Conservation (phyloP, 164 flowering plant genomes). For the Vitis rotundifolia region DNA sequence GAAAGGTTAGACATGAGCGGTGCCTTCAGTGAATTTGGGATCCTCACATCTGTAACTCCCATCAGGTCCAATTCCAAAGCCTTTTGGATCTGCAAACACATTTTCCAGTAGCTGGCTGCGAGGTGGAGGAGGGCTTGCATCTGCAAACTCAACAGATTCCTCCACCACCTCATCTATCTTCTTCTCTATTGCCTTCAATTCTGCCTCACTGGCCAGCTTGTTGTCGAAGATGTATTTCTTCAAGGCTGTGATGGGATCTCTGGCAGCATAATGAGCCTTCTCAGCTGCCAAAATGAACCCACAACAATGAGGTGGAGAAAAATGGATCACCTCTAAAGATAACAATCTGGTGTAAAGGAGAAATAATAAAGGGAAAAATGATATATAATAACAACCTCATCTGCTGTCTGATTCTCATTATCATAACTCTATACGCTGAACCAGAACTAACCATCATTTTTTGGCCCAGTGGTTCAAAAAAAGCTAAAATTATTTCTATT, state of each 20-base stretch:
- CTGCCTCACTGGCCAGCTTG: constrained; percentile 70
- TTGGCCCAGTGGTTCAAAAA: too few relatives aligned
- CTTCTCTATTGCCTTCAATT: constrained; percentile 81
- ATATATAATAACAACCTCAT: too few relatives aligned
- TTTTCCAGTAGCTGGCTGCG: constrained; percentile 87
- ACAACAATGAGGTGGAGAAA: background rate
- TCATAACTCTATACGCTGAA: too few relatives aligned
- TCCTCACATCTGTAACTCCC: constrained; percentile 91
- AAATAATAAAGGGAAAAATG: background rate
- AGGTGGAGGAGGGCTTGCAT: constrained; percentile 69
- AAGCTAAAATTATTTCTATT: too few relatives aligned
- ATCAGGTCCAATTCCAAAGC: constrained; percentile 95
- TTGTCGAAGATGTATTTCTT: constrained; percentile 81
- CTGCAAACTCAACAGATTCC: constrained; percentile 93
- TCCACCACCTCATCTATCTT: constrained; percentile 86
- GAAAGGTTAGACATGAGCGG: constrained; percentile 72
- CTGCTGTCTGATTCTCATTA: too few relatives aligned
- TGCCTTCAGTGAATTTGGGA: constrained; percentile 91
- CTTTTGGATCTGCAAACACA: constrained; percentile 94
- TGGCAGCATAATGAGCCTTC: constrained; percentile 80
- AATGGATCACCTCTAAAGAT: background rate
- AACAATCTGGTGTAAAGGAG: background rate
- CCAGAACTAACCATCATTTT: too few relatives aligned
- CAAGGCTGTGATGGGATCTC: constrained; percentile 85
- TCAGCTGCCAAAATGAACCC: constrained; percentile 58